Conservation (phyloP, 257 asterid species). For the Solanum ossicruentum region DNA sequence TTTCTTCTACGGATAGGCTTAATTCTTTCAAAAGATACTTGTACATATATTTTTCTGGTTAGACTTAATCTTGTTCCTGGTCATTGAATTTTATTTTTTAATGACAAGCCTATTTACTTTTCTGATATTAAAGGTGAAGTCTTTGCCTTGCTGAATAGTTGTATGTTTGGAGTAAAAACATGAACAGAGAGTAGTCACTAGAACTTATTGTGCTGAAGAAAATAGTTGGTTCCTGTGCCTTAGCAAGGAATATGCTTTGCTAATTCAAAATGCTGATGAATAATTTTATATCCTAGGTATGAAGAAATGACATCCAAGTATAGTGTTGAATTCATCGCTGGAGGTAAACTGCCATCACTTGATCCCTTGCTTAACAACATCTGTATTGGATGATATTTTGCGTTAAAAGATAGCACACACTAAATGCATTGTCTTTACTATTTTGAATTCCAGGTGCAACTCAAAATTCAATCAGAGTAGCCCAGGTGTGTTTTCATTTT, state of each 20-base stretch:
- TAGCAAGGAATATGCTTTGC: background rate
- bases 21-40: background rate
- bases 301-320: constrained; percentile 72
- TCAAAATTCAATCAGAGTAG: constrained; percentile 90
- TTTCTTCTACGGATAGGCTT: background rate
- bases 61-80: background rate
- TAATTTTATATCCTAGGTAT: constrained; percentile 34
- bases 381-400: background rate
- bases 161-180: background rate
- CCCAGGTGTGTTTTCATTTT: constrained; percentile 46
- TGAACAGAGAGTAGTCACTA: background rate
- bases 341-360: constrained; percentile 41
- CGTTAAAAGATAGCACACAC: background rate
- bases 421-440: background rate
- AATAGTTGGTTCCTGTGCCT: background rate
- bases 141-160: background rate
- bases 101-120: background rate
- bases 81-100: background rate
- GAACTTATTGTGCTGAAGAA: background rate
- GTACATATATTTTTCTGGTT: background rate
- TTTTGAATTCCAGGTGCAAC: constrained; percentile 64
- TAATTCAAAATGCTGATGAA: background rate
- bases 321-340: constrained; percentile 84
- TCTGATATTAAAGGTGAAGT: background rate
- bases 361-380: background rate